Percentiles rank a stretch among this genome's conserved stretches.
These are phyloP conservation scores for Exsudoporus frostii DNA, from an alignment of 768 basidiomycete species.

Conservation along the genomic window DNA sequence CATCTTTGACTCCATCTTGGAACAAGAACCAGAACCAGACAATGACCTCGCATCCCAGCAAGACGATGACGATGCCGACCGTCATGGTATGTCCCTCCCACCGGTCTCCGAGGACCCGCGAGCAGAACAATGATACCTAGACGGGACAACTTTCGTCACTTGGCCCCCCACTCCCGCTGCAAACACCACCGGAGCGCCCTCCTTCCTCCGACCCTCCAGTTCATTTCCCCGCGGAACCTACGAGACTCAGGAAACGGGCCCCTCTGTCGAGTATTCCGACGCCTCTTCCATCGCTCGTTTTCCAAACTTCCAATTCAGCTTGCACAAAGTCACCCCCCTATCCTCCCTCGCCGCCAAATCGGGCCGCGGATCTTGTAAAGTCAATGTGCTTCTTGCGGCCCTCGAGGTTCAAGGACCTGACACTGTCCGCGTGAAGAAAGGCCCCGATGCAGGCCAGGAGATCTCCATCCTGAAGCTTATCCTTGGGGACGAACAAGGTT, in stretches of 20 bases:
- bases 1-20: constrained; percentile 54
- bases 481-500: constrained; percentile 68
- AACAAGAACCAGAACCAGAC: constrained; percentile 30
- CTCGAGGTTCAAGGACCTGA: constrained; percentile 80
- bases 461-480: constrained; percentile 68
- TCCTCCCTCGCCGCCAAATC: constrained; percentile 33
- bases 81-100: constrained; percentile 12
- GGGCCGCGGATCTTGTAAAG: constrained; percentile 44
- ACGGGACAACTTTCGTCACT: constrained; percentile 50
- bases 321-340: constrained; percentile 57
- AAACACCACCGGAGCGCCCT: constrained; percentile 20
- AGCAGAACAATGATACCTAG: constrained; percentile 22
- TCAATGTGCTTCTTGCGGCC: constrained; percentile 59
- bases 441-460: constrained; percentile 65
- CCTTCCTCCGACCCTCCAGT: constrained; percentile 29
- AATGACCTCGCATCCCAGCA: constrained; percentile 12
- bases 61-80: constrained; percentile 16
- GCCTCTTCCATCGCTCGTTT: constrained; percentile 71
- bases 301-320: constrained; percentile 70
- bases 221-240: constrained; percentile 29
- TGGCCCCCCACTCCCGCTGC: constrained; percentile 52
- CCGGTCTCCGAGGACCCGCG: constrained; percentile 4
- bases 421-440: constrained; percentile 62
- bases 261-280: constrained; percentile 57
- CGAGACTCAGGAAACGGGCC: constrained; percentile 42